Evolutionary conservation across 2,329 filamentous ascomycete species (phyloP).

Genomic region (Cladophialophora chaetospira): DNA sequence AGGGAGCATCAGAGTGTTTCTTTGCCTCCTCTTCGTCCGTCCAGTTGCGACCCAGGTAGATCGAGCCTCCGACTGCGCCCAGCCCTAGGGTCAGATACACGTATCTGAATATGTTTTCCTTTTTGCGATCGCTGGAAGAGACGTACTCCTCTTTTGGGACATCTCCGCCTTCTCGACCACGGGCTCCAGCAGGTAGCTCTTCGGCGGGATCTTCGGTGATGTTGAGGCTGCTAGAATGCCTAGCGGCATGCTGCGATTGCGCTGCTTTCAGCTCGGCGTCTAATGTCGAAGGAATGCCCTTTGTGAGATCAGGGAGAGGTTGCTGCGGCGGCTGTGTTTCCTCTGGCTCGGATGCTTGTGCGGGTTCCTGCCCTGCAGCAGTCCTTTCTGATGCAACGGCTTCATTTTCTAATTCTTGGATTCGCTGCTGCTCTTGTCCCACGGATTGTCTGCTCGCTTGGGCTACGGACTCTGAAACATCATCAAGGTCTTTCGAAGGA

Average conservation of each 20-base stretch:
- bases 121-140: constrained; percentile 83
- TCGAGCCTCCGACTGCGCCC: constrained; percentile 58
- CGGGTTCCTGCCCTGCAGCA: not conserved
- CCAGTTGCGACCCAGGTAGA: constrained; percentile 88
- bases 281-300: constrained; percentile 89
- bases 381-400: not conserved
- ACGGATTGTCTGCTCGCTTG: constrained; percentile 19
- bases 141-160: constrained; percentile 80
- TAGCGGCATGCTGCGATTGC: constrained; percentile 41
- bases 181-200: constrained; percentile 51
- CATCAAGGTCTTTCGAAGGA: constrained; percentile 22
- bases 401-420: not conserved
- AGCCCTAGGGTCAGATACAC: constrained; percentile 66
- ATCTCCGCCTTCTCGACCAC: constrained; percentile 61
- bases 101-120: constrained; percentile 74
- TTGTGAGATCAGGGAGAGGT: constrained; percentile 85
- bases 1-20: constrained; percentile 70
- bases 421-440: constrained; percentile 4
- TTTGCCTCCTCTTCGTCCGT: constrained; percentile 71
- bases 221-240: constrained; percentile 47
- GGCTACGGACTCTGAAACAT: constrained; percentile 25
- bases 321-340: constrained; percentile 50
- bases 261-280: constrained; percentile 67
- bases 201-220: constrained; percentile 56
- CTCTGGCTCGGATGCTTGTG: not conserved